Evolutionary conservation across 2,329 filamentous ascomycete species (phyloP).

Genomic region (Colletotrichum eleusines): DNA sequence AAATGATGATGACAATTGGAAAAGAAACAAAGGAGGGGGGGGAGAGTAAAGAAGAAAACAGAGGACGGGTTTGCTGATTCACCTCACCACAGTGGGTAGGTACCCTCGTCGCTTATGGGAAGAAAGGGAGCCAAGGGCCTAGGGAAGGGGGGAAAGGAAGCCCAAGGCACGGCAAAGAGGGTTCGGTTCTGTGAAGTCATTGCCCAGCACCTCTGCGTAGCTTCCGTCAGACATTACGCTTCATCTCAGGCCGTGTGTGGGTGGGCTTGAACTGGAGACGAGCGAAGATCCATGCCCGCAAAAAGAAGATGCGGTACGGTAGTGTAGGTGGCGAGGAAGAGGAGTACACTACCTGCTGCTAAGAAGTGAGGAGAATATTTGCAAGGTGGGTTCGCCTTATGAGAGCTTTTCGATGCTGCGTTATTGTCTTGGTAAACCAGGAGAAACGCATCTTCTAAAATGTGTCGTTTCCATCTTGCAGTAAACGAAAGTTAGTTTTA

Average conservation of each 20-base stretch:
- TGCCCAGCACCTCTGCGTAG: too few species aligned
- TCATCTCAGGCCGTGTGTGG: slow-evolving; percentile 6
- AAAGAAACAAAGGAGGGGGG: too few species aligned
- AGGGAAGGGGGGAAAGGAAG: neutral
- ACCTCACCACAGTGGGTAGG: neutral
- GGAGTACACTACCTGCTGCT: neutral
- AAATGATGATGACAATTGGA: neutral
- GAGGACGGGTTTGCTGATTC: neutral
- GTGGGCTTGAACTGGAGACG: neutral
- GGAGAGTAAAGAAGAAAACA: neutral
- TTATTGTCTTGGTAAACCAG: neutral
- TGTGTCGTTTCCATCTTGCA: neutral
- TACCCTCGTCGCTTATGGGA: neutral
- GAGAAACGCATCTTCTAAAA: slow-evolving; percentile 2
- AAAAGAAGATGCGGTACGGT: neutral
- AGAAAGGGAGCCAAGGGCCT: neutral
- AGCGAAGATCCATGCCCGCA: slow-evolving; percentile 9
- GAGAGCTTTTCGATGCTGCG: neutral
- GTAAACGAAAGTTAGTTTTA: slow-evolving; percentile 5
- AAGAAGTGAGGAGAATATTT: neutral
- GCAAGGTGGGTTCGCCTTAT: neutral
- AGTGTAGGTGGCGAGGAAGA: neutral
- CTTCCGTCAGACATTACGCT: slow-evolving; percentile 2
- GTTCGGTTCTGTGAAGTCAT: neutral
- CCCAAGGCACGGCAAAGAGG: too few species aligned